phyloP scores from a whole-genome alignment of 164 flowering plant genomes.

The Tetracentron sinense region DNA sequence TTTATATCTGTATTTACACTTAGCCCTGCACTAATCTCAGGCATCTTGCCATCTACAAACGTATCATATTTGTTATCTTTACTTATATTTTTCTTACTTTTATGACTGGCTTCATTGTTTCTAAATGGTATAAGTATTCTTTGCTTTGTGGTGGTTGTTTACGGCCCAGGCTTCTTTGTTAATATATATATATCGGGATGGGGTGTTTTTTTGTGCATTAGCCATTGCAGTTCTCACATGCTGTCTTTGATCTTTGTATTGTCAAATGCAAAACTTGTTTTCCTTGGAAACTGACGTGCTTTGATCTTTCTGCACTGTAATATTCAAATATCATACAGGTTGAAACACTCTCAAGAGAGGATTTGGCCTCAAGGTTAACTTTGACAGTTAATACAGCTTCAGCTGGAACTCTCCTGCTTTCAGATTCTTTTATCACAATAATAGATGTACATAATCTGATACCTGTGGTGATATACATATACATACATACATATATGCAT shows the following conservation, averaged over 20 bases:
- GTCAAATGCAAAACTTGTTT: slow-evolving; percentile 6
- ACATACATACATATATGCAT: too few relatives aligned
- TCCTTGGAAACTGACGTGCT: background rate
- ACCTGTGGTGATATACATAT: too few relatives aligned
- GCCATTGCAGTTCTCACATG: background rate
- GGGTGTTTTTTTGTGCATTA: background rate
- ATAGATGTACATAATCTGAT: slow-evolving; percentile 70
- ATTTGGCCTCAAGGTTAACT: slow-evolving; percentile 88
- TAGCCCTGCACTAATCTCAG: too few relatives aligned
- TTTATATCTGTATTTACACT: too few relatives aligned
- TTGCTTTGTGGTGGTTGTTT: too few relatives aligned
- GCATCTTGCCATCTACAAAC: too few relatives aligned
- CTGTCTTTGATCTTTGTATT: background rate
- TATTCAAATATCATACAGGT: slow-evolving; percentile 43
- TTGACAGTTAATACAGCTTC: slow-evolving; percentile 76
- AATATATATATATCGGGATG: too few relatives aligned
- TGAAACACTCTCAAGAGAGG: slow-evolving; percentile 83
- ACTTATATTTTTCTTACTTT: too few relatives aligned
- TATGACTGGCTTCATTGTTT: too few relatives aligned
- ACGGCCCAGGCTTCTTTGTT: too few relatives aligned
- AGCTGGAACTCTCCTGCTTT: slow-evolving; percentile 73
- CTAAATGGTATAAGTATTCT: too few relatives aligned
- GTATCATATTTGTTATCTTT: too few relatives aligned
- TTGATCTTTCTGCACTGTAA: background rate
- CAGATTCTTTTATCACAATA: slow-evolving; percentile 81